Conservation (phyloP, 2,329 filamentous ascomycete species). For the Alternaria dauci region DNA sequence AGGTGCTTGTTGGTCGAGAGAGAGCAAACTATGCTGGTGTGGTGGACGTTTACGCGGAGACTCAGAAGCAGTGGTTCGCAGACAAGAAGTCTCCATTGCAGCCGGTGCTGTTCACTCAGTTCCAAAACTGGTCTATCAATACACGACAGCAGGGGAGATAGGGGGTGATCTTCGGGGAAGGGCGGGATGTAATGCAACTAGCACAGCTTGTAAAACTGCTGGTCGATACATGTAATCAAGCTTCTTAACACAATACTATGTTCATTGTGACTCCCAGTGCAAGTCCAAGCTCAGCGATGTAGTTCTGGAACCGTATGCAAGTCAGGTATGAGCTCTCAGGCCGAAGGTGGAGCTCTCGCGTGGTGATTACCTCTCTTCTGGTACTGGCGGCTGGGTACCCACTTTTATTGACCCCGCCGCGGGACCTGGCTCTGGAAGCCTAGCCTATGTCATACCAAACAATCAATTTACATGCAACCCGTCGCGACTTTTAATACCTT, state of each 20-base stretch:
- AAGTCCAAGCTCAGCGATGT: not conserved
- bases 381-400: constrained; percentile 4
- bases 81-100: constrained; percentile 55
- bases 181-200: not conserved
- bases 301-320: not conserved
- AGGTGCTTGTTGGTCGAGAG: constrained; percentile 64
- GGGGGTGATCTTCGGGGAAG: not conserved
- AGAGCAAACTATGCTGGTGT: constrained; percentile 49
- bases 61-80: constrained; percentile 55
- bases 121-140: constrained; percentile 55
- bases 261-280: not conserved
- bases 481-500: not conserved
- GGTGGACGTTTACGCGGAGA: constrained; percentile 53
- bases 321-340: not conserved
- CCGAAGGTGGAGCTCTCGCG: constrained; percentile 1
- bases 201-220: not conserved
- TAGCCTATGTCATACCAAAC: constrained; percentile 21
- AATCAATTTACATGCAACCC: constrained; percentile 11
- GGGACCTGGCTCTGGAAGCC: constrained; percentile 14
- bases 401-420: constrained; percentile 12
- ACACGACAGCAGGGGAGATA: constrained; percentile 38
- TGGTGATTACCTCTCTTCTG: not conserved
- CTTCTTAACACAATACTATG: not conserved
- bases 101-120: constrained; percentile 56
- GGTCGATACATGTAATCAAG: not conserved